A percentile compares a stretch with the other conserved stretches of the same genome.
Conservation (phyloP, 2,329 filamentous ascomycete genomes). For the Aaosphaeria arxii region DNA sequence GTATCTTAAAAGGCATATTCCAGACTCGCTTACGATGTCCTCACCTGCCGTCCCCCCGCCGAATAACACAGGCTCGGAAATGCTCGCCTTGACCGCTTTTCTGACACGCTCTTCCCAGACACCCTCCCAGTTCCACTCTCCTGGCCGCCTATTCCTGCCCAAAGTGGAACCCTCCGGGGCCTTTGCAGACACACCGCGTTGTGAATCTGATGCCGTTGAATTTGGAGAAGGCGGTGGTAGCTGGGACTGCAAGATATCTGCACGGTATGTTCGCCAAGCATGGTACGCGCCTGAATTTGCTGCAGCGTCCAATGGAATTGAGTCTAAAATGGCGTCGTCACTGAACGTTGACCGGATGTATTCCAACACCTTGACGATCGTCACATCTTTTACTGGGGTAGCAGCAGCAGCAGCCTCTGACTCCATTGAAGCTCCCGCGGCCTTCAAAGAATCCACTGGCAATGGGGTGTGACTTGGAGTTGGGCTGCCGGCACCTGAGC, state of each 20-base stretch:
- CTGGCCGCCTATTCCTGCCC: slow-evolving; percentile 61
- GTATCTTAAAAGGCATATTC: background rate
- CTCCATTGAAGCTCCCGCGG: slow-evolving; percentile 5
- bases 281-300: slow-evolving; percentile 93
- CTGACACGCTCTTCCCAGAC: slow-evolving; percentile 91
- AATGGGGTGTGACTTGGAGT: slow-evolving; percentile 15
- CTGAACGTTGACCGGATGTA: slow-evolving; percentile 85
- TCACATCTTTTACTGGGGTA: slow-evolving; percentile 11
- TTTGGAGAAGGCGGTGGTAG: slow-evolving; percentile 13
- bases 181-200: slow-evolving; percentile 6
- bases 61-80: slow-evolving; percentile 77
- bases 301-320: slow-evolving; percentile 74
- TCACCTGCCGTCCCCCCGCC: slow-evolving; percentile 62
- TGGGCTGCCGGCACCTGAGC: slow-evolving; percentile 20
- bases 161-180: slow-evolving; percentile 18
- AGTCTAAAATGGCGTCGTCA: slow-evolving; percentile 72
- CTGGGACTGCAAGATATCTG: slow-evolving; percentile 31
- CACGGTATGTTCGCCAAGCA: slow-evolving; percentile 77
- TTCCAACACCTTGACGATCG: slow-evolving; percentile 60
- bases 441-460: slow-evolving; percentile 7
- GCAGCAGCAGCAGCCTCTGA: slow-evolving; percentile 3
- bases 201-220: slow-evolving; percentile 24
- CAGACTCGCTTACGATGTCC: slow-evolving; percentile 60
- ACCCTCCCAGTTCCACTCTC: slow-evolving; percentile 96
- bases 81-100: slow-evolving; percentile 71